Base-by-base conservation (phyloP, 2,329 filamentous ascomycete species). In the Sporothrix humicola region DNA sequence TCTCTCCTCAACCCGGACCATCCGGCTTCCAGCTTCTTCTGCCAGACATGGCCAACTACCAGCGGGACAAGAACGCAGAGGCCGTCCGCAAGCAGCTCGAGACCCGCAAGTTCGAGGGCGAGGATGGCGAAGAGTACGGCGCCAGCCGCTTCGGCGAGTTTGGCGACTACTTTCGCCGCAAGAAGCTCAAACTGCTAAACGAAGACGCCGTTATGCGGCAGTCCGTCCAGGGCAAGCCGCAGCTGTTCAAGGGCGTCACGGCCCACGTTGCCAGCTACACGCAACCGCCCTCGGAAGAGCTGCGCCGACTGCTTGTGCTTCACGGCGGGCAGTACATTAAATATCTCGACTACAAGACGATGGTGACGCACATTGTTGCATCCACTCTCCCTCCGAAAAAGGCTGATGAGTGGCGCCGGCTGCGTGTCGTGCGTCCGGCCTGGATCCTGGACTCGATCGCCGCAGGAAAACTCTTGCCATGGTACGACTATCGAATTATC, bases 111-210 rank as follows among this genome's bases (percentile, higher is more conserved):
- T 98, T 98, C 80, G 85, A 91, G 1, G 87, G 92, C 79, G 94
- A 98, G 80, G 88, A 88, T 31, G 95, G 96, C 73, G 95, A 98
- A 73, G 97, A 99, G 81, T 99, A 99, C 81, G 90, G 91, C 74
- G 89, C 87, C 1, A 98, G 94, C 76, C 89, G 88, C 71, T 99
- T 98, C 81, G 93, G 94, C 37, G 95, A 95, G 9, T 97, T 98
- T 79, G 83, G 86, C 31, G 95, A 98, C 79, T 99, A 98, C 82
- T 97, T 98, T 80, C 88, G 95, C 69, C 91, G 95, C 73, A 99
- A 99, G 85, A 98, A 97, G 86, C 90, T 97, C 82, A 99, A 99
- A 80, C 87, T 99, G 3, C 96, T 98, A 82, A 99, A 99, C 79
- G 88, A 96, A 44, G 96, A 99, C 82, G 91, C 90, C 9, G 89